Conservation (phyloP, 768 basidiomycete genomes). For the Panaeolus cyanescens region DNA sequence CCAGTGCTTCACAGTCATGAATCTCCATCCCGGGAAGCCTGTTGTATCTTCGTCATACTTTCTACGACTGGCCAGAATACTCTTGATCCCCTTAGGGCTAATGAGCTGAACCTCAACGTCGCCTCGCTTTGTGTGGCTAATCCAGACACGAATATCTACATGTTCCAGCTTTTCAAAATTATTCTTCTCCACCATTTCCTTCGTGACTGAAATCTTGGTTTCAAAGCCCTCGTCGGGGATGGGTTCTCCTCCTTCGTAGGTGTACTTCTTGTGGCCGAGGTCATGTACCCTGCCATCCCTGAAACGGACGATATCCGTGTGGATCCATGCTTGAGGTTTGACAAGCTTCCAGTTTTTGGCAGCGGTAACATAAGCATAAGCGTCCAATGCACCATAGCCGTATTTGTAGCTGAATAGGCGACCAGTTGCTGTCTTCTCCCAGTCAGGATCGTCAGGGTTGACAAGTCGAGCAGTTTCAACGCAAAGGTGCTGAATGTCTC, state of each 20-base stretch:
- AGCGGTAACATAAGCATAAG: constrained; percentile 73
- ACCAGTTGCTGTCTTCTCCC: constrained; percentile 79
- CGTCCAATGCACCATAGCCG: constrained; percentile 89
- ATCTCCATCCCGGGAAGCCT: constrained; percentile 91
- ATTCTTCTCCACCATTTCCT: constrained; percentile 61
- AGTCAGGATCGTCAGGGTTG: constrained; percentile 90
- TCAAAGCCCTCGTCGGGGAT: constrained; percentile 67
- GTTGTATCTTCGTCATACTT: constrained; percentile 58
- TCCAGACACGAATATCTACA: constrained; percentile 90
- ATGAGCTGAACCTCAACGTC: constrained; percentile 89
- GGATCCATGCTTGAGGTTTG: constrained; percentile 92
- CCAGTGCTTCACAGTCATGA: constrained; percentile 98
- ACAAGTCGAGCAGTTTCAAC: constrained; percentile 74
- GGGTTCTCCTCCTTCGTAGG: constrained; percentile 61
- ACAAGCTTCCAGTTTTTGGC: constrained; percentile 83
- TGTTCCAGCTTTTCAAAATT: constrained; percentile 93
- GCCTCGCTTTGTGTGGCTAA: constrained; percentile 79
- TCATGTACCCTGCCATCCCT: constrained; percentile 56
- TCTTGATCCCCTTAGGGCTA: constrained; percentile 84
- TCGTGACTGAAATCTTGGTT: constrained; percentile 62
- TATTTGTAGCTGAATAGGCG: constrained; percentile 83
- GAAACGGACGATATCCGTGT: constrained; percentile 70
- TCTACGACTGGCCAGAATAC: constrained; percentile 77
- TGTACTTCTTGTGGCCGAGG: constrained; percentile 34
- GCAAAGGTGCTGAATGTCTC: constrained; percentile 90